Evolutionary conservation across 768 basidiomycete genomes (phyloP).

Genomic region (Pisolithus tinctorius): DNA sequence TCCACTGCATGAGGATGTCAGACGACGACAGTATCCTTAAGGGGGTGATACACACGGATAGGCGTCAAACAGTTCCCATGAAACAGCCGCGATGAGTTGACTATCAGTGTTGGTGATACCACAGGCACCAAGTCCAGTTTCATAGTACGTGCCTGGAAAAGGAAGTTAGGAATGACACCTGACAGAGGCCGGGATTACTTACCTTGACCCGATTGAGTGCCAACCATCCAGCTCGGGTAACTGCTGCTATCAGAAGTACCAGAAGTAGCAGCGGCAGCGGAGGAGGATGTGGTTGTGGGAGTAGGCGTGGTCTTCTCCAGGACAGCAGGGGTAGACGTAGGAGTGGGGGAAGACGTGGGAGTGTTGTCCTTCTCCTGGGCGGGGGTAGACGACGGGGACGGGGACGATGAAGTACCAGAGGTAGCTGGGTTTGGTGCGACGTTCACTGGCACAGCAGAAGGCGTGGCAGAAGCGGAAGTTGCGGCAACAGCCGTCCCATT

Average conservation of each 20-base stretch:
- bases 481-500: constrained; percentile 6
- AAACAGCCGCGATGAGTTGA: constrained; percentile 33
- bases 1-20: constrained; percentile 31
- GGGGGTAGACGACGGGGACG: background rate
- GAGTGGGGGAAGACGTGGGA: background rate
- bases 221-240: constrained; percentile 36
- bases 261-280: background rate
- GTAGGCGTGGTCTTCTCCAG: background rate
- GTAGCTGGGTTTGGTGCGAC: constrained; percentile 12
- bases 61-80: constrained; percentile 25
- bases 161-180: background rate
- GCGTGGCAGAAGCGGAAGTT: background rate
- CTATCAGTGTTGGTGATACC: constrained; percentile 26
- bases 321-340: background rate
- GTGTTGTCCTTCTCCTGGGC: background rate
- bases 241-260: constrained; percentile 1
- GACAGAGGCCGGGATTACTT: background rate
- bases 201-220: constrained; percentile 47
- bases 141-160: constrained; percentile 27
- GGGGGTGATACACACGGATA: constrained; percentile 25
- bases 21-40: background rate
- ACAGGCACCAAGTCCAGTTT: constrained; percentile 35
- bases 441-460: constrained; percentile 12
- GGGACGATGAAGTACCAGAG: background rate
- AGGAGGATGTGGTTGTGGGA: background rate